Evolutionary conservation across 2,329 filamentous ascomycete genomes (phyloP).

Genomic region (Chaetoscypha palmicola): DNA sequence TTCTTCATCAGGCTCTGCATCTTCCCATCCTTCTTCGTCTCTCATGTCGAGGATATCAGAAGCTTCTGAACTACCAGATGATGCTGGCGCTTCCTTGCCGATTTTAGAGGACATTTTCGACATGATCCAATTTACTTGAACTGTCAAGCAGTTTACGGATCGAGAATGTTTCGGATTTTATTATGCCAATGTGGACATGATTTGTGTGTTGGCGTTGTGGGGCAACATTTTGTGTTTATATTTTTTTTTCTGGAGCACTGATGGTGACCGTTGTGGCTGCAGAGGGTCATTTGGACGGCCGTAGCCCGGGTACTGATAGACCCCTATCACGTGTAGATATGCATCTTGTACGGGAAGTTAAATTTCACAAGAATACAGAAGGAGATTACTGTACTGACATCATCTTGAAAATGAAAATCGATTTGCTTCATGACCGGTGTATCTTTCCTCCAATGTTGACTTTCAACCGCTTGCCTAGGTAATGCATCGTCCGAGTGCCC

Average conservation of each 20-base stretch:
- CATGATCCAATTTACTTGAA: constrained; percentile 14
- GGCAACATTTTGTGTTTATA: constrained; percentile 3
- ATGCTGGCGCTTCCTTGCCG: constrained; percentile 19
- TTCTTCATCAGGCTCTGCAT: constrained; percentile 56
- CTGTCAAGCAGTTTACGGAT: constrained; percentile 2
- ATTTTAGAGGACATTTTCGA: constrained; percentile 10
- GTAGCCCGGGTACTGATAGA: too few species aligned
- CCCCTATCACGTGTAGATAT: not conserved
- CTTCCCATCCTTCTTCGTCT: constrained; percentile 48
- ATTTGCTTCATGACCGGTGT: too few species aligned
- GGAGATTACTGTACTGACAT: too few species aligned
- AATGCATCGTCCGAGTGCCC: not conserved
- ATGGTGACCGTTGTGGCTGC: not conserved
- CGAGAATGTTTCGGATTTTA: too few species aligned
- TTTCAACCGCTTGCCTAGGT: too few species aligned
- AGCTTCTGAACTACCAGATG: constrained; percentile 35
- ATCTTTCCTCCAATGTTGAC: too few species aligned
- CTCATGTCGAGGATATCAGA: constrained; percentile 37
- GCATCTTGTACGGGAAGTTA: too few species aligned
- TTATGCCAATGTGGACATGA: too few species aligned
- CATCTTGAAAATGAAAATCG: too few species aligned
- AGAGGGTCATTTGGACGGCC: too few species aligned
- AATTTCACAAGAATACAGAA: too few species aligned
- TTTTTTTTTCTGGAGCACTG: not conserved
- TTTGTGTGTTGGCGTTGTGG: constrained; percentile 6